These are phyloP conservation scores for Annona squamosa DNA, from an alignment of 164 flowering plant species.

Conservation along the genomic window DNA sequence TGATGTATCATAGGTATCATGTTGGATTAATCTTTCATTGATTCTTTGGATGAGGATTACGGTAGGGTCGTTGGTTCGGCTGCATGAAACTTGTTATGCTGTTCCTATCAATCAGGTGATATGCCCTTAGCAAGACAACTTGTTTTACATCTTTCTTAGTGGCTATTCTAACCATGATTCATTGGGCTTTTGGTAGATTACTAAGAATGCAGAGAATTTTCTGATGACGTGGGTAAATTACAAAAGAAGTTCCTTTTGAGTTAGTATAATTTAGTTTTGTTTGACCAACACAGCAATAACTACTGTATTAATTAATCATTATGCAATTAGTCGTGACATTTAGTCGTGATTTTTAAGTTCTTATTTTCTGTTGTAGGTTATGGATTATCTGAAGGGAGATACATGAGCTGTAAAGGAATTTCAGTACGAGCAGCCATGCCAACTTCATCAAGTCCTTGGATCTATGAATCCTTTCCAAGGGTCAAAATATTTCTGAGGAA, in stretches of 20 bases:
- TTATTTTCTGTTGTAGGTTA: constrained; percentile 33
- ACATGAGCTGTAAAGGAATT: constrained; percentile 52
- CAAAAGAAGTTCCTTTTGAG: neutral
- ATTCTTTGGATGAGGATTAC: too few species aligned
- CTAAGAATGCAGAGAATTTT: neutral
- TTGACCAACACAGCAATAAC: neutral
- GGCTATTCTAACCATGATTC: too few species aligned
- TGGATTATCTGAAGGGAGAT: constrained; percentile 43
- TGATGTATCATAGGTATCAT: too few species aligned
- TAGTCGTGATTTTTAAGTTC: neutral
- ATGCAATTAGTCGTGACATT: neutral
- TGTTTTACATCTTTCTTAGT: too few species aligned
- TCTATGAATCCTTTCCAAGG: constrained; percentile 18
- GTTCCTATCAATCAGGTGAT: too few species aligned
- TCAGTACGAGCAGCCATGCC: constrained; percentile 42
- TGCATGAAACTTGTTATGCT: too few species aligned
- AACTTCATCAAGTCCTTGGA: constrained; percentile 24
- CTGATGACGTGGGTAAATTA: neutral
- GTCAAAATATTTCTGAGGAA: constrained; percentile 26
- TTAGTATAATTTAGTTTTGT: neutral
- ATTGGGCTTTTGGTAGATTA: neutral
- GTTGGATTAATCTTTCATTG: too few species aligned
- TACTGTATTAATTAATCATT: too few species aligned
- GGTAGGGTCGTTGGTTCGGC: too few species aligned
- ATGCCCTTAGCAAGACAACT: too few species aligned